These are phyloP conservation scores for Cercophora newfieldiana DNA, from an alignment of 495 filamentous ascomycete species.

Conservation along the genomic window DNA sequence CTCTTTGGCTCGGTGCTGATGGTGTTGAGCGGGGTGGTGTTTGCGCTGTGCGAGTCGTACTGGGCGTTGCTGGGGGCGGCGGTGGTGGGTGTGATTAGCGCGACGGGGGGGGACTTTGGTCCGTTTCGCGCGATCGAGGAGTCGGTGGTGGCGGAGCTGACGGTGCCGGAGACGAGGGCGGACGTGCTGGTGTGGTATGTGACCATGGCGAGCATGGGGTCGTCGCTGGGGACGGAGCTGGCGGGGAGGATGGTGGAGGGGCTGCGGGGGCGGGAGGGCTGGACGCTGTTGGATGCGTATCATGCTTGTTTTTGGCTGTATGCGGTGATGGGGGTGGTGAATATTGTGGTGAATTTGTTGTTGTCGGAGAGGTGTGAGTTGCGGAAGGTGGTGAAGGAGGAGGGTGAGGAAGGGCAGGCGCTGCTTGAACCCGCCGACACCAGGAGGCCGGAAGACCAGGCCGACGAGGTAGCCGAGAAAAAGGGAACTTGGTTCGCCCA, in stretches of 20 bases:
- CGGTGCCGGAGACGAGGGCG: slow-evolving; percentile 57
- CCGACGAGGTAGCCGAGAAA: slow-evolving; percentile 6
- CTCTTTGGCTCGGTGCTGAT: slow-evolving; percentile 67
- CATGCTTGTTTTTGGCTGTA: slow-evolving; percentile 44
- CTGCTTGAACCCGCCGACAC: slow-evolving; percentile 6
- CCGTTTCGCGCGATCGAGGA: slow-evolving; percentile 87
- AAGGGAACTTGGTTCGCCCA: slow-evolving; percentile 41
- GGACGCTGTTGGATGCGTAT: slow-evolving; percentile 39
- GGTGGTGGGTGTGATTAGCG: slow-evolving; percentile 80
- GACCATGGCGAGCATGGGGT: slow-evolving; percentile 41
- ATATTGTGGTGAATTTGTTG: slow-evolving; percentile 32
- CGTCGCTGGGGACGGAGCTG: slow-evolving; percentile 35
- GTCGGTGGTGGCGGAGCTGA: slow-evolving; percentile 73
- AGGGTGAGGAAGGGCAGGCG: slow-evolving; percentile 15
- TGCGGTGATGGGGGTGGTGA: slow-evolving; percentile 37
- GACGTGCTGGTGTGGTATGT: slow-evolving; percentile 88
- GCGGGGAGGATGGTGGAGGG: slow-evolving; percentile 41
- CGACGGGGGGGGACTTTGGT: slow-evolving; percentile 74
- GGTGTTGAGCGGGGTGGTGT: slow-evolving; percentile 64
- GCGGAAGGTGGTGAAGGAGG: slow-evolving; percentile 18
- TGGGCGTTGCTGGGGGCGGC: slow-evolving; percentile 75
- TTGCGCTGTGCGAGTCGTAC: slow-evolving; percentile 67
- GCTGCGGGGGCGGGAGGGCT: slow-evolving; percentile 31
- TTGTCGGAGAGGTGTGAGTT: slow-evolving; percentile 41
- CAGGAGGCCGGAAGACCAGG: neutral